Evolutionary conservation across 768 basidiomycete species (phyloP).

Genomic region (Lentinula boryana): DNA sequence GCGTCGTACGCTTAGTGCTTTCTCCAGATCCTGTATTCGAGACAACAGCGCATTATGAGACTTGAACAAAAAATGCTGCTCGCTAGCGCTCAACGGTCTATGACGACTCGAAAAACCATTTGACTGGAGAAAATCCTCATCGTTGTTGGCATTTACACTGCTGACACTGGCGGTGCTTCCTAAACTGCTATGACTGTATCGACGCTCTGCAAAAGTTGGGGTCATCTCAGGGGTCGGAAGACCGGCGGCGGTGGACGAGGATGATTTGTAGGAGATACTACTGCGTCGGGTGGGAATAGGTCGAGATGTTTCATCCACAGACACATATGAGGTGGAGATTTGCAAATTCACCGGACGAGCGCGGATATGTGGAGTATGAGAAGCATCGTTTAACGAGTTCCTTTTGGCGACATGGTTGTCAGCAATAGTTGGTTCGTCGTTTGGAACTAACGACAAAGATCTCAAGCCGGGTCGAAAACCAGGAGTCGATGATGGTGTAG

Average conservation of each 20-base stretch:
- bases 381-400: slow-evolving; percentile 21
- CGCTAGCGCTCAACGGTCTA: slow-evolving; percentile 60
- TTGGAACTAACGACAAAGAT: slow-evolving; percentile 42
- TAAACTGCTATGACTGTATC: slow-evolving; percentile 21
- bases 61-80: slow-evolving; percentile 83
- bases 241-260: slow-evolving; percentile 37
- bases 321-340: not conserved
- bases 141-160: slow-evolving; percentile 17
- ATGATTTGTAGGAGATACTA: slow-evolving; percentile 71
- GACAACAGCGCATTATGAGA: slow-evolving; percentile 78
- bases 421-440: slow-evolving; percentile 22
- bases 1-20: slow-evolving; percentile 45
- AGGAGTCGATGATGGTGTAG: slow-evolving; percentile 52
- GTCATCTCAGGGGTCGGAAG: slow-evolving; percentile 75
- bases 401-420: slow-evolving; percentile 22
- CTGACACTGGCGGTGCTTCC: slow-evolving; percentile 17
- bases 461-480: slow-evolving; percentile 43
- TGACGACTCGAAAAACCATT: slow-evolving; percentile 17
- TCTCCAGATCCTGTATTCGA: slow-evolving; percentile 78
- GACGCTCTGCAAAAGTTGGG: slow-evolving; percentile 45
- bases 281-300: slow-evolving; percentile 25
- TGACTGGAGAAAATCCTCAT: slow-evolving; percentile 37
- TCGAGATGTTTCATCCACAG: slow-evolving; percentile 6
- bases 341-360: slow-evolving; percentile 32
- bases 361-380: slow-evolving; percentile 22